These are phyloP conservation scores for Postia placenta DNA, from an alignment of 768 basidiomycete genomes.

Conservation along the genomic window DNA sequence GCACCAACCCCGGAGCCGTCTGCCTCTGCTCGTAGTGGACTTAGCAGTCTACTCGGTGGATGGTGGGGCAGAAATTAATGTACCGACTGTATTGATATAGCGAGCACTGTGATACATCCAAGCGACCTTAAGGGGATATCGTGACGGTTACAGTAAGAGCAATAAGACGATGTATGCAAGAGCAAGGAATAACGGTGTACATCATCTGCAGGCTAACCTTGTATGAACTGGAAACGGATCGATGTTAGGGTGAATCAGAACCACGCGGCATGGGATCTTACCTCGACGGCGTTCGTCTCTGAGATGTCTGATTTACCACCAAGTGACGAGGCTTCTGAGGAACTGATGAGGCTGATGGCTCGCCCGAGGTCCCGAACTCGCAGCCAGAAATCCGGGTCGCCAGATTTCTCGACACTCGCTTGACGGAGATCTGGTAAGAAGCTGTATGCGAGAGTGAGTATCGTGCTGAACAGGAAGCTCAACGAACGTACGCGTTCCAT, in stretches of 20 bases:
- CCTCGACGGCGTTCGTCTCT: constrained; percentile 49
- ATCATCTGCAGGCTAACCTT: too few species aligned
- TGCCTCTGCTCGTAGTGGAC: constrained; percentile 40
- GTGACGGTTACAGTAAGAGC: too few species aligned
- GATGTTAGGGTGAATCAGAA: too few species aligned
- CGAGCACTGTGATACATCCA: too few species aligned
- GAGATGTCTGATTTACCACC: constrained; percentile 54
- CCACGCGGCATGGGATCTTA: too few species aligned
- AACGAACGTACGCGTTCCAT: constrained; percentile 62
- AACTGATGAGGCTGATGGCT: constrained; percentile 53
- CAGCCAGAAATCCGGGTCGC: constrained; percentile 67
- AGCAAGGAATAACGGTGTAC: too few species aligned
- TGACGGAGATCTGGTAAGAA: constrained; percentile 56
- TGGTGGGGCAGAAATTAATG: constrained; percentile 64
- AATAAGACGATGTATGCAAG: too few species aligned
- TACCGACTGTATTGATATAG: background rate
- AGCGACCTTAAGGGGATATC: too few species aligned
- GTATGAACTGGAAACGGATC: too few species aligned
- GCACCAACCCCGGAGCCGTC: constrained; percentile 44
- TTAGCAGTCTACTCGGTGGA: constrained; percentile 66
- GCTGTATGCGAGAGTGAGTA: constrained; percentile 28
- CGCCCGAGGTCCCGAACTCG: constrained; percentile 40
- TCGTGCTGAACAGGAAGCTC: background rate
- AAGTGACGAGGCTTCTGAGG: constrained; percentile 51
- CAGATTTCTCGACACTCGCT: constrained; percentile 45